A percentile compares a stretch with the other conserved stretches of the same genome.
Conservation (phyloP, 164 flowering plant species). For the Magnolia officinalis region DNA sequence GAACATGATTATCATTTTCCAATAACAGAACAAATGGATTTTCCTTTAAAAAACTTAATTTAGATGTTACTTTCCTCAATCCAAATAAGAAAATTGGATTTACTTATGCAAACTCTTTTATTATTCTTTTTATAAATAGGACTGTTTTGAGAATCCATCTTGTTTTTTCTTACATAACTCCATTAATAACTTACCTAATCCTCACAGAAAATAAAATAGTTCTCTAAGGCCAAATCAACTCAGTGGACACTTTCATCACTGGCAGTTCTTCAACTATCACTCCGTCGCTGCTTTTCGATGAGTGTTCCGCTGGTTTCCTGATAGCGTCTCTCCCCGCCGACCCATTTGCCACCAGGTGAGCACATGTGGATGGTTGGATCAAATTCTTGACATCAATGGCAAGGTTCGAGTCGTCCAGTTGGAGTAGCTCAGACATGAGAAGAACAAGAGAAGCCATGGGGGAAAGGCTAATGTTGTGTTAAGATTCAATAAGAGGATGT, state of each 20-base stretch:
- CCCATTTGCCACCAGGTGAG: neutral
- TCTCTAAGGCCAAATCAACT: conserved; percentile 12
- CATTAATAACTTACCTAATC: too few relatives aligned
- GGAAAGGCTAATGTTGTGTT: neutral
- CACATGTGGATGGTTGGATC: neutral
- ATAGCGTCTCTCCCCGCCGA: neutral
- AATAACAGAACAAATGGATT: too few relatives aligned
- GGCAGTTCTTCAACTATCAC: conserved; percentile 6
- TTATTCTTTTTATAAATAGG: too few relatives aligned
- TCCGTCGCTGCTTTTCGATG: neutral
- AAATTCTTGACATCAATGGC: neutral
- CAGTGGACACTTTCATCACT: conserved; percentile 14
- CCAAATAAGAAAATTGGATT: too few relatives aligned
- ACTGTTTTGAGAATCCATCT: too few relatives aligned
- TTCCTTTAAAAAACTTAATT: too few relatives aligned
- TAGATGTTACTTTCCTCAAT: too few relatives aligned
- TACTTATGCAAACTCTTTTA: too few relatives aligned
- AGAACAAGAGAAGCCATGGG: conserved; percentile 21
- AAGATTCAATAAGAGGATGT: too few relatives aligned
- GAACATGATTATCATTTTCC: too few relatives aligned
- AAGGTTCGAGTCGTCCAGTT: conserved; percentile 4
- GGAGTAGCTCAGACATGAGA: conserved; percentile 18
- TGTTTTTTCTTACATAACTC: too few relatives aligned
- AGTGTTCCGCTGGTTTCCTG: neutral
- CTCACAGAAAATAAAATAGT: too few relatives aligned